These are phyloP conservation scores for Xylaria sp. DNA, from an alignment of 2,329 filamentous ascomycete species.

Conservation along the genomic window DNA sequence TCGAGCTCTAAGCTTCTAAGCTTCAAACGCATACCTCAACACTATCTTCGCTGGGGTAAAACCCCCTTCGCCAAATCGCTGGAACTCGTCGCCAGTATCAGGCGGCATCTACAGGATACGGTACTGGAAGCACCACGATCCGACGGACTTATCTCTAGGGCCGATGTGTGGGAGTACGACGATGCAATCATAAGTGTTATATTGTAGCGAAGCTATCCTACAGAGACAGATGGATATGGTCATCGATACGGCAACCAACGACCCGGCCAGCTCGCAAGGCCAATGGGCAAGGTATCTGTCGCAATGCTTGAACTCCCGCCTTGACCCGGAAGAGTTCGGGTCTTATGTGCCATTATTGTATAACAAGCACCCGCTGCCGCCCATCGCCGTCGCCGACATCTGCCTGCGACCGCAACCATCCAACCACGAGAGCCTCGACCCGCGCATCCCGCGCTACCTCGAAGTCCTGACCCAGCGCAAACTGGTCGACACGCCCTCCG, in stretches of 20 bases:
- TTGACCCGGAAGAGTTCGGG: conserved; percentile 65
- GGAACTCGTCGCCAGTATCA: neutral
- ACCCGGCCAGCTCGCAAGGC: conserved; percentile 43
- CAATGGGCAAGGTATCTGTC: conserved; percentile 65
- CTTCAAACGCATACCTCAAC: neutral
- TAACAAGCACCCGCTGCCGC: conserved; percentile 62
- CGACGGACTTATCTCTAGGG: neutral
- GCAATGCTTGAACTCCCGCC: conserved; percentile 61
- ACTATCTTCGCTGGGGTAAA: neutral
- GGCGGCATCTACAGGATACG: neutral
- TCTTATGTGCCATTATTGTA: conserved; percentile 62
- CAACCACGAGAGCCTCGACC: conserved; percentile 65
- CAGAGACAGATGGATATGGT: conserved; percentile 40
- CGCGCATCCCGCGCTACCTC: conserved; percentile 69
- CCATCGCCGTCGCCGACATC: conserved; percentile 65
- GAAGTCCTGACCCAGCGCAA: conserved; percentile 63
- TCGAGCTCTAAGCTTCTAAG: conserved; percentile 13
- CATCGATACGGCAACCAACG: conserved; percentile 33
- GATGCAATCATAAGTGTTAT: conserved; percentile 7
- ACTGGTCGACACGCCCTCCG: conserved; percentile 64
- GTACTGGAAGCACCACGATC: neutral
- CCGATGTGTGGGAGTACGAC: conserved; percentile 2
- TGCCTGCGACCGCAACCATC: conserved; percentile 65
- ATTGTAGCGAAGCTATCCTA: neutral
- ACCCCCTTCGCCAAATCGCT: neutral